Evolutionary conservation across 1,284 basidiomycete species (phyloP), one percentile per base, ranked within the genome.

Genomic region (Ustilago nuda): DNA sequence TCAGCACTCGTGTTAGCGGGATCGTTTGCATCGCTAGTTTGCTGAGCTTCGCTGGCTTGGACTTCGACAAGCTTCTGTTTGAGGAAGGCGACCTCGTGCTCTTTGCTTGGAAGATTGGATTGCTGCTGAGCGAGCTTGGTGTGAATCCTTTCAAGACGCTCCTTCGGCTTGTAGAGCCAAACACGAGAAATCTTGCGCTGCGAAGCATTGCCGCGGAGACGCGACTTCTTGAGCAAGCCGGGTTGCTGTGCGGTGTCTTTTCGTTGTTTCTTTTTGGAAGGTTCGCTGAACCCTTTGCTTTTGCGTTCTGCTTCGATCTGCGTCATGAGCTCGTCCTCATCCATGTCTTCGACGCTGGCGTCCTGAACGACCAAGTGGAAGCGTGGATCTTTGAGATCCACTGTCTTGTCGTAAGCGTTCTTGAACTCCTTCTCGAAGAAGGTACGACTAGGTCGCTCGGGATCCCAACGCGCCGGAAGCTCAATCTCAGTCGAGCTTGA

Each of bases 1-100:
- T 35, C 45, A 94, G 94, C 59, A 89, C 93, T 84, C 93, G 94
- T 27, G 87, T 92, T 63, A 91, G 90, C 76, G 91, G 98, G 83
- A 90, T 91, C 75, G 91, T 33, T 8, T 19, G 90, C 71, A 89
- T 97, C 43, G 11, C 43, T 2, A 5, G 43, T 45, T 11, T 17
- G n/a, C 43, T 45, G 43, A 19, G 43, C 80, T 94, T 93, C 87
- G 90, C 90, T 33, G 15, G 30, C 35, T 9, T 56, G 46, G n/a
- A 61, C 59, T 35, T 77, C 70, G 33, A 61, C 23, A 30, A 69
- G 55, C 45, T 76, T 63, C 51, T 62, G 58, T 13, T 68, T 55
- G 51, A 79, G 37, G 51, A 77, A 77, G n/a, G 66, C 65, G 2
- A 61, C 61, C 56, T 77, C 75, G 60, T 69, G 70, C 75, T 73